phyloP scores from a whole-genome alignment of 1,284 basidiomycete species.

The Pseudozyma hubeiensis region DNA sequence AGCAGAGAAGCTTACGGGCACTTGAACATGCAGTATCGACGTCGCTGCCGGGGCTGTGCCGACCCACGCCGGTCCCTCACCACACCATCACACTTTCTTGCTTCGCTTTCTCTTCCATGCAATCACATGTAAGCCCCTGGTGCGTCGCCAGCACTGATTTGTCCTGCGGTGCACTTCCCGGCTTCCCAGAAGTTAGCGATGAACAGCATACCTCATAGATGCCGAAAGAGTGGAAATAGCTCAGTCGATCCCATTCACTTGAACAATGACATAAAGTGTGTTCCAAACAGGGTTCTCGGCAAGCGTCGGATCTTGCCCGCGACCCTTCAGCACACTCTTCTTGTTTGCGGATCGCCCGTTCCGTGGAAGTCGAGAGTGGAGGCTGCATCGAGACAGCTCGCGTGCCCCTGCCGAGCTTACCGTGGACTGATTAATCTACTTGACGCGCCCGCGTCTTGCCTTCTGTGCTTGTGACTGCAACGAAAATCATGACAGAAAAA shows the following conservation, averaged over 20 bases:
- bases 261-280: no score
- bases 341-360: conserved; percentile 6
- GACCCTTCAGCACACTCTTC: background rate
- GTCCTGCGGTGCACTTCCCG: no score
- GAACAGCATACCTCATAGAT: background rate
- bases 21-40: background rate
- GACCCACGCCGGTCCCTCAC: background rate
- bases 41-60: background rate
- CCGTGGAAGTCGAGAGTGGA: conserved; percentile 1
- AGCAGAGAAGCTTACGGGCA: background rate
- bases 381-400: no score
- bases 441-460: no score
- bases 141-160: no score
- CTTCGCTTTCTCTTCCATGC: background rate
- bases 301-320: conserved; percentile 1
- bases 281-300: background rate
- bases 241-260: background rate
- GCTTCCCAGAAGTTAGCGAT: no score
- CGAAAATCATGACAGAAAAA: no score
- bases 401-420: no score
- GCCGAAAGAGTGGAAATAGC: background rate
- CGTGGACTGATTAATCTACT: no score
- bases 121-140: background rate
- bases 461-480: no score
- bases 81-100: background rate